A percentile compares a stretch with the other conserved stretches of the same genome.
phyloP scores from a whole-genome alignment of 2,329 filamentous ascomycete species.

The Cladophialophora chaetospira region DNA sequence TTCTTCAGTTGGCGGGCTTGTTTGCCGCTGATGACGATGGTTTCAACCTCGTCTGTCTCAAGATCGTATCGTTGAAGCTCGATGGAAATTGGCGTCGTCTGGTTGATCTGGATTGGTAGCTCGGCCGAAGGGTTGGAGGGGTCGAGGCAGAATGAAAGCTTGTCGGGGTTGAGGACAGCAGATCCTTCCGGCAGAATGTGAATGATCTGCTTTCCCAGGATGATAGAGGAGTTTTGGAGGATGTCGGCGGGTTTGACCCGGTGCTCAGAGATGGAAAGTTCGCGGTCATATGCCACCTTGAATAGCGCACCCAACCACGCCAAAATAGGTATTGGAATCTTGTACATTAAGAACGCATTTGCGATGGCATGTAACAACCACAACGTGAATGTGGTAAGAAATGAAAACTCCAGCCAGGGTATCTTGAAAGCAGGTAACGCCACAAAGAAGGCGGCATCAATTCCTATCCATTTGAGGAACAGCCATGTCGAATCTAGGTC shows the following conservation, averaged over 20 bases:
- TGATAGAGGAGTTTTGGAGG: constrained; percentile 87
- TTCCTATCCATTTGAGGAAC: constrained; percentile 88
- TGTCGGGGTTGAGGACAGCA: constrained; percentile 81
- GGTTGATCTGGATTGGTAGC: constrained; percentile 89
- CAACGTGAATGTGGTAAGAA: constrained; percentile 68
- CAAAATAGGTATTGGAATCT: constrained; percentile 76
- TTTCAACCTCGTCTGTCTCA: constrained; percentile 76
- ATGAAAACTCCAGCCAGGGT: constrained; percentile 93
- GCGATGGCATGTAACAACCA: constrained; percentile 71
- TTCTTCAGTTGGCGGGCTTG: constrained; percentile 76
- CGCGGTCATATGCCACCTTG: constrained; percentile 86
- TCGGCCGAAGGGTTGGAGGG: constrained; percentile 60
- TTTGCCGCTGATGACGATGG: constrained; percentile 70
- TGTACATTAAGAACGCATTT: constrained; percentile 90
- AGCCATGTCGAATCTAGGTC: constrained; percentile 85
- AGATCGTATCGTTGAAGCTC: constrained; percentile 87
- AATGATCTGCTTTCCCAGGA: constrained; percentile 94
- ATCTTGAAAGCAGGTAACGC: constrained; percentile 84
- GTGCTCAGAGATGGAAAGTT: constrained; percentile 89
- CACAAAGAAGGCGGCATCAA: constrained; percentile 86
- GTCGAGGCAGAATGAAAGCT: constrained; percentile 78
- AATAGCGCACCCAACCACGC: constrained; percentile 71
- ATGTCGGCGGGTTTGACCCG: constrained; percentile 86
- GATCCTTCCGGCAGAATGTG: constrained; percentile 97
- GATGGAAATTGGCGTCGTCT: constrained; percentile 83